A percentile compares a stretch with the other conserved stretches of the same genome.
Evolutionary conservation across 2,329 filamentous ascomycete species (phyloP).

Genomic region (Byssothecium circinans): DNA sequence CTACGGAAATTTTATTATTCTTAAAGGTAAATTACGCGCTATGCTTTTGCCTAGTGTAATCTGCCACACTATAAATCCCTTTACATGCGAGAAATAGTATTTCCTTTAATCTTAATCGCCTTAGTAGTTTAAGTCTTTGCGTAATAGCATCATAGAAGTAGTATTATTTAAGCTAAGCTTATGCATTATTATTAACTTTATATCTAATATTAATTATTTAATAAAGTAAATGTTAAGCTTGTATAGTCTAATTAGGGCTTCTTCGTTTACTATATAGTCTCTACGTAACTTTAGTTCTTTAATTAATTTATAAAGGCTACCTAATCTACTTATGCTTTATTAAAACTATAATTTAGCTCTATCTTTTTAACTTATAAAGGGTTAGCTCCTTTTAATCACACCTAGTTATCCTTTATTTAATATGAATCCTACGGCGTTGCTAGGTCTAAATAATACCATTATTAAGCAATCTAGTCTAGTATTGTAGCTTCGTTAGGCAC

Average conservation of each 20-base stretch:
- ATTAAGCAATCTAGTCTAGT: slow-evolving; percentile 11
- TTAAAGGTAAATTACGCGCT: slow-evolving; percentile 6
- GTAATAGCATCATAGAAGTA: slow-evolving; percentile 6
- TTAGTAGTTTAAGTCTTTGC: slow-evolving; percentile 7
- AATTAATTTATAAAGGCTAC: slow-evolving; percentile 8
- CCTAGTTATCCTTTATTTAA: slow-evolving; percentile 11
- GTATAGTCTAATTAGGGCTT: slow-evolving; percentile 9
- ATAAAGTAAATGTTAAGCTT: slow-evolving; percentile 8
- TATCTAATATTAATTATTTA: slow-evolving; percentile 11
- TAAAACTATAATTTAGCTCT: slow-evolving; percentile 13
- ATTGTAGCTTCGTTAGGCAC: slow-evolving; percentile 7
- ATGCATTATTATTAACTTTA: slow-evolving; percentile 8
- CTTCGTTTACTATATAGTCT: slow-evolving; percentile 10
- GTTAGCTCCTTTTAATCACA: slow-evolving; percentile 8
- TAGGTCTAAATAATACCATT: slow-evolving; percentile 9
- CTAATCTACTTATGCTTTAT: slow-evolving; percentile 8
- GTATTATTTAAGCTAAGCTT: slow-evolving; percentile 6
- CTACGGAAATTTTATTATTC: slow-evolving; percentile 10
- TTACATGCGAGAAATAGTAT: slow-evolving; percentile 7
- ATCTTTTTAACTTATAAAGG: slow-evolving; percentile 11
- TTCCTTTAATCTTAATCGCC: slow-evolving; percentile 7
- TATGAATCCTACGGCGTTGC: slow-evolving; percentile 11
- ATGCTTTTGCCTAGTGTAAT: slow-evolving; percentile 10
- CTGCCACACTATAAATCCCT: slow-evolving; percentile 5
- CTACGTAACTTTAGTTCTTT: slow-evolving; percentile 12